These are phyloP conservation scores for Esteya vermicola DNA, from an alignment of 2,329 filamentous ascomycete genomes.

Conservation along the genomic window DNA sequence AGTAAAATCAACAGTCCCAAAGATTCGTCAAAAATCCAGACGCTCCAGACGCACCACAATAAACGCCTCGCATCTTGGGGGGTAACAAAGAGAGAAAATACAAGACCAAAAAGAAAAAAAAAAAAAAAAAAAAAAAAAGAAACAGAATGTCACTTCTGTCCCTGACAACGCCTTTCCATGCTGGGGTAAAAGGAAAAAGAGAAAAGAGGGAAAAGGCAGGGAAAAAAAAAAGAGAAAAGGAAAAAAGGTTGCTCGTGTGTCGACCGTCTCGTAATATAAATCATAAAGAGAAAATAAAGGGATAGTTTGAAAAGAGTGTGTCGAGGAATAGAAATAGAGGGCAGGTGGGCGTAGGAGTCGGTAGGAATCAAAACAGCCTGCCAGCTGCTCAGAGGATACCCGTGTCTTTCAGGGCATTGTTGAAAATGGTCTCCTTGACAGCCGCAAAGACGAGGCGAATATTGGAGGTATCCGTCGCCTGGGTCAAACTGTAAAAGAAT, in stretches of 20 bases:
- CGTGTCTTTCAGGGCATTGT: conserved; percentile 95
- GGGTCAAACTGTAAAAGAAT: conserved; percentile 57
- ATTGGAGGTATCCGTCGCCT: conserved; percentile 97
- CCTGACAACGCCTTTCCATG: no score
- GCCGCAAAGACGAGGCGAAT: conserved; percentile 95
- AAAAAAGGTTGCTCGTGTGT: not conserved
- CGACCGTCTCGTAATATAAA: not conserved
- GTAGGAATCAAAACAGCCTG: no score
- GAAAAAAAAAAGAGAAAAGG: no score
- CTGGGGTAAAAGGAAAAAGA: no score
- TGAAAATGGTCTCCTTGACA: conserved; percentile 96
- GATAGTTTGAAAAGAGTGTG: not conserved
- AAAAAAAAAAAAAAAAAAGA: not conserved
- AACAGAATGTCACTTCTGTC: no score
- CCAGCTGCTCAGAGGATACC: conserved; percentile 60
- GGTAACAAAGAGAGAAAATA: not conserved
- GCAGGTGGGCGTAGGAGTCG: no score
- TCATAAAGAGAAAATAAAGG: not conserved
- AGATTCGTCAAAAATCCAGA: no score
- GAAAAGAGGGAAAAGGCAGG: no score
- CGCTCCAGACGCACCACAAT: no score
- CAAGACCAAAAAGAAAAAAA: not conserved
- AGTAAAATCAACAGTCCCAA: no score
- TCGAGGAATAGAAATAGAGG: not conserved
- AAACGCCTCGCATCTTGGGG: no score